These are phyloP conservation scores for Ascochyta fabae DNA, from an alignment of 2,329 filamentous ascomycete genomes.

Conservation along the genomic window DNA sequence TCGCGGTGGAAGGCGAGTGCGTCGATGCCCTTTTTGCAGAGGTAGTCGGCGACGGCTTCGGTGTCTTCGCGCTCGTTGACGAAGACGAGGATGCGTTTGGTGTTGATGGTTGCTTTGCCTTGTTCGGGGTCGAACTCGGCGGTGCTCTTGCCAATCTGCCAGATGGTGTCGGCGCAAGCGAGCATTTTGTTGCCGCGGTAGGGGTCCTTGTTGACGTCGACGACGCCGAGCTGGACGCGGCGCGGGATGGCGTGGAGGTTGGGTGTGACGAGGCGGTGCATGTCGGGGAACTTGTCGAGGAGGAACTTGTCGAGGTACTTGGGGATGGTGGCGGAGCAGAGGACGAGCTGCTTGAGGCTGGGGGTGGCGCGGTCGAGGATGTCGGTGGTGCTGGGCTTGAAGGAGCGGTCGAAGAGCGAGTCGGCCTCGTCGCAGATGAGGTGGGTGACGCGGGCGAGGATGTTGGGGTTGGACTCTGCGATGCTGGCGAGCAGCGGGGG, in stretches of 20 bases:
- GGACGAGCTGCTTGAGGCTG: constrained; percentile 82
- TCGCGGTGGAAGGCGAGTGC: constrained; percentile 86
- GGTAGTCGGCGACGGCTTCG: constrained; percentile 77
- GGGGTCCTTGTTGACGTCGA: constrained; percentile 90
- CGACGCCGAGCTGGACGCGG: constrained; percentile 89
- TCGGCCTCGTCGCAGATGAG: constrained; percentile 95
- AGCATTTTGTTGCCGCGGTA: constrained; percentile 92
- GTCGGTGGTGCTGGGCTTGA: constrained; percentile 79
- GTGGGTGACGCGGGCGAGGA: constrained; percentile 88
- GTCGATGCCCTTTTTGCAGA: constrained; percentile 85
- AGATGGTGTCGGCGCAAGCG: constrained; percentile 93
- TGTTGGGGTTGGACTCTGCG: constrained; percentile 85
- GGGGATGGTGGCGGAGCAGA: constrained; percentile 97
- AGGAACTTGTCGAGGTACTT: constrained; percentile 85
- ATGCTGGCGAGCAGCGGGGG: constrained; percentile 90
- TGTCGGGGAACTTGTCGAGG: constrained; percentile 80
- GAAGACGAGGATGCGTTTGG: constrained; percentile 91
- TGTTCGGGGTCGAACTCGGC: constrained; percentile 46
- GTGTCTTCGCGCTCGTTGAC: constrained; percentile 96
- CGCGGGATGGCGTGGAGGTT: constrained; percentile 96
- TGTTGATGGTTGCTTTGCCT: constrained; percentile 64
- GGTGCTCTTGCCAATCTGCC: constrained; percentile 84
- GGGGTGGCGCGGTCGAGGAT: constrained; percentile 84
- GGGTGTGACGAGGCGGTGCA: constrained; percentile 86
- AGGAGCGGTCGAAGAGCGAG: constrained; percentile 92